These are phyloP conservation scores for Juglanconis juglandina DNA, from an alignment of 2,329 filamentous ascomycete genomes.

Conservation along the genomic window DNA sequence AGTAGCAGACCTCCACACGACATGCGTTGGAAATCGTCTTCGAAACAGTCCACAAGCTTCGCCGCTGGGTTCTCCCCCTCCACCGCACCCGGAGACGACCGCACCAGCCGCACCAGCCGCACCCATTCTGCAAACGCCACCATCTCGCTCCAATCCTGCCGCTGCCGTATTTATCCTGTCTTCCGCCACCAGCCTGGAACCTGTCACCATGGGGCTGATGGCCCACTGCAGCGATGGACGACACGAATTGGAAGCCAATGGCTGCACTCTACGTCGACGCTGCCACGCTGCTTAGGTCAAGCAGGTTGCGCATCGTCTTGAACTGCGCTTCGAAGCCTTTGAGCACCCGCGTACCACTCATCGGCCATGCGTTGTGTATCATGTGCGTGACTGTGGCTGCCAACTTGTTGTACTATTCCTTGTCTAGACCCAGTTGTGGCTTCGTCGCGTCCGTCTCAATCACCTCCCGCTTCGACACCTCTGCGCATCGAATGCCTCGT, in stretches of 20 bases:
- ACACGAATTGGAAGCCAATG: constrained; percentile 39
- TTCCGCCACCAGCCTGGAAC: constrained; percentile 38
- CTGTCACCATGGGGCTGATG: constrained; percentile 2
- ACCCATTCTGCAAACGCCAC: constrained; percentile 28
- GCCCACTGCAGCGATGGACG: constrained; percentile 38
- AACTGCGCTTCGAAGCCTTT: constrained; percentile 41
- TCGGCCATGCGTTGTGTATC: constrained; percentile 50
- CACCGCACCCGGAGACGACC: constrained; percentile 17
- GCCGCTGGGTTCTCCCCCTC: constrained; percentile 24
- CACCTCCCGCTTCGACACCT: constrained; percentile 35
- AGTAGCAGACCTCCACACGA: constrained; percentile 28
- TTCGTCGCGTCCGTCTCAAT: constrained; percentile 39
- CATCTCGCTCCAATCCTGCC: constrained; percentile 25
- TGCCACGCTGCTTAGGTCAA: constrained; percentile 37
- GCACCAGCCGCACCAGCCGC: constrained; percentile 20
- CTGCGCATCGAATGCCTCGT: constrained; percentile 10
- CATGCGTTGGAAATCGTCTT: constrained; percentile 28
- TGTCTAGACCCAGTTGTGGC: constrained; percentile 38
- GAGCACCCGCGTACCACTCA: constrained; percentile 39
- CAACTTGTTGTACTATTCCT: constrained; percentile 35
- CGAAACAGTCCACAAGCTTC: constrained; percentile 26
- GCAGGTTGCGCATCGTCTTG: constrained; percentile 41
- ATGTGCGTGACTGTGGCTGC: constrained; percentile 42
- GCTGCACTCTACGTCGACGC: background rate
- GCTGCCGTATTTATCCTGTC: constrained; percentile 33